Evolutionary conservation across 768 basidiomycete genomes (phyloP).

Genomic region (Mycena latifolia): DNA sequence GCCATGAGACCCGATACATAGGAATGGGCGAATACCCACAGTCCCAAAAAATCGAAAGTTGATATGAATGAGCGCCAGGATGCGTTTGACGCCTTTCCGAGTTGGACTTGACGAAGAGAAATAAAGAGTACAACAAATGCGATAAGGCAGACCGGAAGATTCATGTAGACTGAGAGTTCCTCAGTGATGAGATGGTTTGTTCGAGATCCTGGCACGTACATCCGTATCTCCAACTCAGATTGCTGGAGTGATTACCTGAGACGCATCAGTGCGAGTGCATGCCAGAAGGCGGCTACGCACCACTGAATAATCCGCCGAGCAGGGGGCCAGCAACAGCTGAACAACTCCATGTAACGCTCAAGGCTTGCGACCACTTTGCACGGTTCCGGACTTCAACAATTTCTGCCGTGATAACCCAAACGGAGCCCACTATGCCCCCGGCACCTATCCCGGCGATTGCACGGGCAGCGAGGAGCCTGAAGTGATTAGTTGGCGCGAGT

Average conservation of each 20-base stretch:
- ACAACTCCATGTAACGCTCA: slow-evolving; percentile 89
- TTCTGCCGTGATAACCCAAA: slow-evolving; percentile 90
- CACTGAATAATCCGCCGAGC: slow-evolving; percentile 86
- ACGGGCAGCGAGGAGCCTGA: slow-evolving; percentile 41
- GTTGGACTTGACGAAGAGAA: slow-evolving; percentile 70
- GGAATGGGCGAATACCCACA: too few relatives aligned
- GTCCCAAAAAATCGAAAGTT: slow-evolving; percentile 82
- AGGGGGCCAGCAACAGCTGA: slow-evolving; percentile 88
- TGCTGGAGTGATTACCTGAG: slow-evolving; percentile 48
- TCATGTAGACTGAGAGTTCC: slow-evolving; percentile 77
- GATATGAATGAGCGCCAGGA: slow-evolving; percentile 68
- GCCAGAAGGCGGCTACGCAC: slow-evolving; percentile 53
- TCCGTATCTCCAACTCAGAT: slow-evolving; percentile 84
- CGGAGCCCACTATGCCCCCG: slow-evolving; percentile 87
- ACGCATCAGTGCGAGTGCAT: slow-evolving; percentile 25
- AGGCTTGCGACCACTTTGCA: slow-evolving; percentile 88
- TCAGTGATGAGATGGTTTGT: slow-evolving; percentile 31
- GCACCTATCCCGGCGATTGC: slow-evolving; percentile 83
- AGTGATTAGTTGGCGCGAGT: not conserved
- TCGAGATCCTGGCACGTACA: slow-evolving; percentile 64
- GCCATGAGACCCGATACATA: slow-evolving; percentile 37
- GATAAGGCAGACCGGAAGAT: slow-evolving; percentile 78
- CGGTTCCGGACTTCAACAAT: slow-evolving; percentile 78
- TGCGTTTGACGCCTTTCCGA: slow-evolving; percentile 58
- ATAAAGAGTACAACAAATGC: slow-evolving; percentile 68